Evolutionary conservation across 2,329 filamentous ascomycete genomes (phyloP).

Genomic region (Acephala macrosclerotiorum): DNA sequence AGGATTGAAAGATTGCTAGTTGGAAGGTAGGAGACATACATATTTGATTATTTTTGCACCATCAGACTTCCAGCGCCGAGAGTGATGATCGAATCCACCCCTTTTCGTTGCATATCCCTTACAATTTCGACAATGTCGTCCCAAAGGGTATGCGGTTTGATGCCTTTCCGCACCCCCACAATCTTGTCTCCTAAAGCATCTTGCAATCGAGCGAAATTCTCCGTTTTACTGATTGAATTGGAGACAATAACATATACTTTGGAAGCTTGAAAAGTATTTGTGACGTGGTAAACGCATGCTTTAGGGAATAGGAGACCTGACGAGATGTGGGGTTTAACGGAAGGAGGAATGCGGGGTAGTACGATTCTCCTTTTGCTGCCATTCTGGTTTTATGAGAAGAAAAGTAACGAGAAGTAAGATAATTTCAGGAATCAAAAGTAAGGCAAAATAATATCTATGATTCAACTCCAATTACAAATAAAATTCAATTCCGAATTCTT

Average conservation of each 20-base stretch:
- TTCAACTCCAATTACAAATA: background rate
- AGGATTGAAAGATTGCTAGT: background rate
- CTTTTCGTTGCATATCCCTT: conserved; percentile 15
- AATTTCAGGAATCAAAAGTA: background rate
- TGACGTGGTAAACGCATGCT: conserved; percentile 41
- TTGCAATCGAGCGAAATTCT: conserved; percentile 33
- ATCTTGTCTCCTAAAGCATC: conserved; percentile 36
- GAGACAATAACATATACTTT: conserved; percentile 42
- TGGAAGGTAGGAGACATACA: conserved; percentile 1
- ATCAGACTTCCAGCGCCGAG: conserved; percentile 16
- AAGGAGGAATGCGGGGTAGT: conserved; percentile 11
- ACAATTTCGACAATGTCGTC: conserved; percentile 37
- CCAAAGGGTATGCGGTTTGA: conserved; percentile 38
- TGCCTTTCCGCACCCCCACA: conserved; percentile 37
- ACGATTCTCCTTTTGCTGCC: conserved; percentile 17
- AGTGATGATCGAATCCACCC: conserved; percentile 15
- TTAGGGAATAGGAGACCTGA: conserved; percentile 40
- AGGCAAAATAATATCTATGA: background rate
- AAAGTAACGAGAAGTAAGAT: background rate
- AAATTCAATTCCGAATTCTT: background rate
- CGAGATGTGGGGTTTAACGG: conserved; percentile 25
- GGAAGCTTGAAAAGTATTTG: conserved; percentile 37
- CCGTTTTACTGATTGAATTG: conserved; percentile 40
- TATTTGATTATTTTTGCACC: conserved; percentile 19
- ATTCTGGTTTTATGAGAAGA: background rate